phyloP scores from a whole-genome alignment of 2,329 filamentous ascomycete species.

The Talaromyces funiculosus region DNA sequence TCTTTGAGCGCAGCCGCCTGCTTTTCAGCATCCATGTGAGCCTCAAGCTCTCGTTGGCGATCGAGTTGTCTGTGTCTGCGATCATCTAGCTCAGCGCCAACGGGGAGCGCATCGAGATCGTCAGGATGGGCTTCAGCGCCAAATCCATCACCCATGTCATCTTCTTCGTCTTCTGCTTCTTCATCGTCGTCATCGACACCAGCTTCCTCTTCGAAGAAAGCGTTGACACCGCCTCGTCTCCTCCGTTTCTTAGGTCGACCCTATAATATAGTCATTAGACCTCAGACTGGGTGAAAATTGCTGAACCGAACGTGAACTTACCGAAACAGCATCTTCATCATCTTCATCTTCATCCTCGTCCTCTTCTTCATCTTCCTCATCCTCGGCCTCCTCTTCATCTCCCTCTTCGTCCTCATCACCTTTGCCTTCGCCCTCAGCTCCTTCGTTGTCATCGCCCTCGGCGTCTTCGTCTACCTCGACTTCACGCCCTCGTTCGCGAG shows the following conservation, averaged over 20 bases:
- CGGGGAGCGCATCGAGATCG: slow-evolving; percentile 70
- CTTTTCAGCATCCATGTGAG: slow-evolving; percentile 87
- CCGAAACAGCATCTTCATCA: slow-evolving; percentile 56
- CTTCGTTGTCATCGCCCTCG: slow-evolving; percentile 26
- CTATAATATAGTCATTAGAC: slow-evolving; percentile 31
- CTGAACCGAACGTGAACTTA: slow-evolving; percentile 21
- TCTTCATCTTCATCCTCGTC: slow-evolving; percentile 50
- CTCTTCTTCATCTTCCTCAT: slow-evolving; percentile 56
- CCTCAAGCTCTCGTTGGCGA: slow-evolving; percentile 78
- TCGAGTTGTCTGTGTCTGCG: slow-evolving; percentile 91
- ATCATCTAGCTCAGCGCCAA: slow-evolving; percentile 77
- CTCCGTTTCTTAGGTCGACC: slow-evolving; percentile 72
- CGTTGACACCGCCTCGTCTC: slow-evolving; percentile 62
- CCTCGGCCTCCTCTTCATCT: slow-evolving; percentile 48
- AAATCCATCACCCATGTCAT: slow-evolving; percentile 72
- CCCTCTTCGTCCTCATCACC: slow-evolving; percentile 38
- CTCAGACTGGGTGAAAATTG: no score
- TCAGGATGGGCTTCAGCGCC: slow-evolving; percentile 88
- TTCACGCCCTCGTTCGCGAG: slow-evolving; percentile 30
- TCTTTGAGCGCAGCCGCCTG: slow-evolving; percentile 81
- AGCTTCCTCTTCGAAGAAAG: slow-evolving; percentile 93
- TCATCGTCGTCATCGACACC: slow-evolving; percentile 95
- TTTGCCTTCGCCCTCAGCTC: slow-evolving; percentile 28
- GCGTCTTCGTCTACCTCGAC: slow-evolving; percentile 43
- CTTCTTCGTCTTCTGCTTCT: slow-evolving; percentile 81